Conservation (phyloP, 2,329 filamentous ascomycete species). For the Arachnopeziza araneosa region DNA sequence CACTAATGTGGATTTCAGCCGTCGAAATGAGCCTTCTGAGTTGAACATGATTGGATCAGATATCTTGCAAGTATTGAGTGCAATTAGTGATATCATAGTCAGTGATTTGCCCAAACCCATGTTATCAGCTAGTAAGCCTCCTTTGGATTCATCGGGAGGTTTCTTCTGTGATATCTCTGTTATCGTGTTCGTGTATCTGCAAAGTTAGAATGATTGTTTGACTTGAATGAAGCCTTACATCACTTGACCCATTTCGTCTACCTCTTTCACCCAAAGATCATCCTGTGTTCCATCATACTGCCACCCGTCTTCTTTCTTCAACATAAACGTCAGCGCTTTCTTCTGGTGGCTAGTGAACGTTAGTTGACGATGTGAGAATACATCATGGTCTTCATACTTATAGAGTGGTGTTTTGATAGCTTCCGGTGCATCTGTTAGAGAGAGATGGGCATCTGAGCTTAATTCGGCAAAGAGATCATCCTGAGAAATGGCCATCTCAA, state of each 20-base stretch:
- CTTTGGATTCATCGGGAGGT: constrained; percentile 58
- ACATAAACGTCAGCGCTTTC: constrained; percentile 34
- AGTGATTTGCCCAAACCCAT: constrained; percentile 53
- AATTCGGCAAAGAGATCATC: constrained; percentile 2
- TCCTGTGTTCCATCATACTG: constrained; percentile 14
- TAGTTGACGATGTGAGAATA: background rate
- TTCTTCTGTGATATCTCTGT: constrained; percentile 57
- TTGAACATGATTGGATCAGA: constrained; percentile 1
- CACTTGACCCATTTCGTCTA: constrained; percentile 27
- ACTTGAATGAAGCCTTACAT: constrained; percentile 23
- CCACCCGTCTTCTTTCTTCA: constrained; percentile 36
- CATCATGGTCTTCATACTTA: background rate
- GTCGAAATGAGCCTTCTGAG: background rate
- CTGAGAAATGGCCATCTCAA: background rate
- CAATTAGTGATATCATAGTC: constrained; percentile 40
- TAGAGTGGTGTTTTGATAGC: constrained; percentile 7
- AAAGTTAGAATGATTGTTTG: constrained; percentile 36
- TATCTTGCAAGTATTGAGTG: constrained; percentile 10
- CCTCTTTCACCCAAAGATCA: constrained; percentile 16
- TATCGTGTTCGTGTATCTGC: constrained; percentile 71
- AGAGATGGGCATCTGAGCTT: constrained; percentile 4
- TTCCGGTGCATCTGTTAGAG: constrained; percentile 4
- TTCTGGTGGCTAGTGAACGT: constrained; percentile 33
- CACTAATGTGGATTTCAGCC: constrained; percentile 37
- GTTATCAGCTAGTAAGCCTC: constrained; percentile 49